phyloP scores from a whole-genome alignment of 2,329 filamentous ascomycete genomes.

The Acarospora socialis region DNA sequence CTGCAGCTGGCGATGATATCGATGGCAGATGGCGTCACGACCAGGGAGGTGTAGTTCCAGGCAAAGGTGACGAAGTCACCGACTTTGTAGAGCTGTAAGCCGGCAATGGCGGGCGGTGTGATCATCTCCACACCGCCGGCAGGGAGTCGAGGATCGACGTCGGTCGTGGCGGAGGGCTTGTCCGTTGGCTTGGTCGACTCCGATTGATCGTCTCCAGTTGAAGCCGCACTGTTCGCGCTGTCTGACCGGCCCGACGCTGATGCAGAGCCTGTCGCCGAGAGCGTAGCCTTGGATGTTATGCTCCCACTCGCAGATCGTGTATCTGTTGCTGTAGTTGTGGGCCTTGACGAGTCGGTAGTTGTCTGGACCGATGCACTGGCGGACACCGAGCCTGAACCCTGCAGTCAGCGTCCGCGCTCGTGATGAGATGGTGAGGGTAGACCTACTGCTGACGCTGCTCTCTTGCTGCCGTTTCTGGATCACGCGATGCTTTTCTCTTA shows the following conservation, averaged over 20 bases:
- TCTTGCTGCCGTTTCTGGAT: constrained; percentile 16
- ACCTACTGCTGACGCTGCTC: not conserved
- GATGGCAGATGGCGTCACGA: constrained; percentile 42
- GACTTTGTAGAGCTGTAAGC: constrained; percentile 49
- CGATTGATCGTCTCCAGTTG: constrained; percentile 6
- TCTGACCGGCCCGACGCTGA: constrained; percentile 5
- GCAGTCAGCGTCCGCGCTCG: too few relatives aligned
- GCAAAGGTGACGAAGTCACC: constrained; percentile 47
- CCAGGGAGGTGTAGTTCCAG: constrained; percentile 56
- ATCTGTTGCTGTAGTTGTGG: constrained; percentile 17
- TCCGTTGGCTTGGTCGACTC: constrained; percentile 10
- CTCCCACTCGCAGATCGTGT: constrained; percentile 5
- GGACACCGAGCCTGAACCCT: not conserved
- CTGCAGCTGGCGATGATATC: constrained; percentile 49
- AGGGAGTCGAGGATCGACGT: constrained; percentile 38
- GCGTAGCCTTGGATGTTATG: constrained; percentile 7
- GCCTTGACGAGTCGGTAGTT: constrained; percentile 14
- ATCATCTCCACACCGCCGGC: constrained; percentile 49
- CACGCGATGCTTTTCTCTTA: constrained; percentile 13
- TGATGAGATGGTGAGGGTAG: constrained; percentile 3
- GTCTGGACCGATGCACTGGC: constrained; percentile 2
- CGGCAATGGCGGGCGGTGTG: constrained; percentile 37
- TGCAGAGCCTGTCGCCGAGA: constrained; percentile 4
- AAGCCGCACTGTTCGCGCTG: constrained; percentile 6
- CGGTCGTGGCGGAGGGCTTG: constrained; percentile 17